Conservation (phyloP, 495 filamentous ascomycete species). For the Aspergillus cavernicola region DNA sequence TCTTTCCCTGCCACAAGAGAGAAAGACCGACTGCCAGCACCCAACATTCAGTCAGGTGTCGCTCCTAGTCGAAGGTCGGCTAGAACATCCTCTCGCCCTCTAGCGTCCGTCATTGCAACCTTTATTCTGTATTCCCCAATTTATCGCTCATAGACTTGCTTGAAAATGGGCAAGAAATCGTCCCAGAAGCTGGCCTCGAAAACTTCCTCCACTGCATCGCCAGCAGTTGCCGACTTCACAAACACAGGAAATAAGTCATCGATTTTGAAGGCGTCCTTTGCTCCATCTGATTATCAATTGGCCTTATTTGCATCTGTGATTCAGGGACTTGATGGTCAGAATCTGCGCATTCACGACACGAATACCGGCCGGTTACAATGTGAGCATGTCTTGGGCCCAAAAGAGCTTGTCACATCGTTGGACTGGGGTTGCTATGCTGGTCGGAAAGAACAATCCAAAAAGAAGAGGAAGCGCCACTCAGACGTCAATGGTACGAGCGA, state of each 20-base stretch:
- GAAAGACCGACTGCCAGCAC: constrained; percentile 32
- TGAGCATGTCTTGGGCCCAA: constrained; percentile 50
- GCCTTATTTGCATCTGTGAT: constrained; percentile 58
- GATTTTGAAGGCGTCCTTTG: constrained; percentile 51
- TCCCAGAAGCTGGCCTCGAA: constrained; percentile 43
- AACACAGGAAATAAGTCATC: constrained; percentile 44
- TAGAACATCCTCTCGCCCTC: constrained; percentile 1
- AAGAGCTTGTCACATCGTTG: constrained; percentile 51
- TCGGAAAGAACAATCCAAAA: constrained; percentile 41
- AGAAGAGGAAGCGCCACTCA: constrained; percentile 53
- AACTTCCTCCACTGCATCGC: constrained; percentile 46
- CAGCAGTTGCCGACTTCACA: constrained; percentile 33
- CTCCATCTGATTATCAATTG: constrained; percentile 53
- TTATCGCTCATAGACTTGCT: constrained; percentile 5
- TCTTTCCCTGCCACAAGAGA: constrained; percentile 33
- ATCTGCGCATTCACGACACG: constrained; percentile 58
- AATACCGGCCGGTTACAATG: constrained; percentile 54
- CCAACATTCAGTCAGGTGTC: constrained; percentile 26
- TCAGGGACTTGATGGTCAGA: constrained; percentile 56
- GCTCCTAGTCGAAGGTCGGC: constrained; percentile 15
- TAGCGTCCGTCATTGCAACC: constrained; percentile 1
- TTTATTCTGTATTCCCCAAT: neutral
- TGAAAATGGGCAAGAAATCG: constrained; percentile 51
- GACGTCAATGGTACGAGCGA: constrained; percentile 40
- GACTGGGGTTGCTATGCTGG: constrained; percentile 52